These are phyloP conservation scores for Fomitopsis serialis DNA, from an alignment of 768 basidiomycete genomes.

Conservation along the genomic window DNA sequence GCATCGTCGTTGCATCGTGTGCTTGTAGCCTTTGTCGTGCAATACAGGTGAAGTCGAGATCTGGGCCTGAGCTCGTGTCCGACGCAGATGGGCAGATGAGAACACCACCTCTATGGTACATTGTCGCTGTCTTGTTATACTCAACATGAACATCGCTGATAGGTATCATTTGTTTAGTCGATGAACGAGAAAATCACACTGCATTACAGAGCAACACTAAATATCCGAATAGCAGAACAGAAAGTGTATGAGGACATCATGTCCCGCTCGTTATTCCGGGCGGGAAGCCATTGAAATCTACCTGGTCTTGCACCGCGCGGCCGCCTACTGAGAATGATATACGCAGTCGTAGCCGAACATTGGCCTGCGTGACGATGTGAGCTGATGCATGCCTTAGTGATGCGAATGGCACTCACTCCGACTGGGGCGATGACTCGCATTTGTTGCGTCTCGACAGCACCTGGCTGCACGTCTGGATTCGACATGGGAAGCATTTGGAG, in stretches of 20 bases:
- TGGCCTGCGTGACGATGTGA: constrained; percentile 45
- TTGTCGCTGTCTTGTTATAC: no score
- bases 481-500: constrained; percentile 98
- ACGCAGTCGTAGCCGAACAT: constrained; percentile 78
- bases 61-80: no score
- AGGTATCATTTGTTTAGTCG: no score
- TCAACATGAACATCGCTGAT: no score
- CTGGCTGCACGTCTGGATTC: constrained; percentile 70
- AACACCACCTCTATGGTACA: no score
- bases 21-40: no score
- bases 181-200: no score
- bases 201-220: constrained; percentile 1
- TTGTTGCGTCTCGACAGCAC: constrained; percentile 87
- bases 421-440: constrained; percentile 87
- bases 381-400: background rate
- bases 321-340: constrained; percentile 73
- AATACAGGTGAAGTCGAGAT: no score
- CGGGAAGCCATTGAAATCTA: constrained; percentile 91
- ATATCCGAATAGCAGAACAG: constrained; percentile 1
- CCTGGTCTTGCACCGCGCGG: constrained; percentile 79
- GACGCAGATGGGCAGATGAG: no score
- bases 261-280: constrained; percentile 54
- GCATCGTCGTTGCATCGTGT: no score
- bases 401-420: constrained; percentile 53
- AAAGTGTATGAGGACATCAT: constrained; percentile 12